Evolutionary conservation across 768 basidiomycete genomes (phyloP).

Genomic region (Leccinum variicolor): DNA sequence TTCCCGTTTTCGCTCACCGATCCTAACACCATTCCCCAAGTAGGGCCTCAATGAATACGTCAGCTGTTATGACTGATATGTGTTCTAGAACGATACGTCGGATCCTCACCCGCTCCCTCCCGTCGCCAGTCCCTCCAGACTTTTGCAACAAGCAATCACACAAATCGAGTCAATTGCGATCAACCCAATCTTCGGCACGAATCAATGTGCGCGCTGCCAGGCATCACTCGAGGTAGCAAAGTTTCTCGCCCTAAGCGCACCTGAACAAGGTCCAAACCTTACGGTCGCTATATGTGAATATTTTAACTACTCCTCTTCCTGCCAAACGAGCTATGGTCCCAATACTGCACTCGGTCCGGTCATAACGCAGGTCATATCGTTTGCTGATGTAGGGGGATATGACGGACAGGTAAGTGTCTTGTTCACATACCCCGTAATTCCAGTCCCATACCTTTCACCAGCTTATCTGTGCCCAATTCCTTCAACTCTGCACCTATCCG

Average conservation of each 20-base stretch:
- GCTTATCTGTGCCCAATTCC: slow-evolving; percentile 61
- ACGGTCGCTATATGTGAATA: slow-evolving; percentile 57
- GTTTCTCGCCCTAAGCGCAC: slow-evolving; percentile 62
- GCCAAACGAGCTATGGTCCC: slow-evolving; percentile 45
- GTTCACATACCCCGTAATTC: not conserved
- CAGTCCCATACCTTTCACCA: slow-evolving; percentile 16
- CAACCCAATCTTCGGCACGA: slow-evolving; percentile 51
- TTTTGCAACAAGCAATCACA: slow-evolving; percentile 51
- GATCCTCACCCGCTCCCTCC: slow-evolving; percentile 70
- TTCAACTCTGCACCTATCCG: slow-evolving; percentile 53
- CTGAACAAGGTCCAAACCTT: slow-evolving; percentile 55
- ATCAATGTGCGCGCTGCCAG: slow-evolving; percentile 58
- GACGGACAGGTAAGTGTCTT: slow-evolving; percentile 59
- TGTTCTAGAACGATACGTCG: slow-evolving; percentile 45
- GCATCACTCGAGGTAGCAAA: slow-evolving; percentile 61
- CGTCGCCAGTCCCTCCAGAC: slow-evolving; percentile 39
- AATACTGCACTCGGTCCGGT: slow-evolving; percentile 49
- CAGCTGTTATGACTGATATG: not conserved
- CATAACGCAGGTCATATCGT: slow-evolving; percentile 68
- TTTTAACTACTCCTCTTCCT: slow-evolving; percentile 51
- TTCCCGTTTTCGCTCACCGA: slow-evolving; percentile 64
- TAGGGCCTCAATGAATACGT: slow-evolving; percentile 1
- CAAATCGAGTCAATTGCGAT: slow-evolving; percentile 55
- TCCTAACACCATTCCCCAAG: slow-evolving; percentile 55
- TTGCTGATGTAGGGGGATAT: slow-evolving; percentile 66